A percentile compares a stretch with the other conserved stretches of the same genome.
These are phyloP conservation scores for Trametes cubensis DNA, from an alignment of 768 basidiomycete species.

Conservation along the genomic window DNA sequence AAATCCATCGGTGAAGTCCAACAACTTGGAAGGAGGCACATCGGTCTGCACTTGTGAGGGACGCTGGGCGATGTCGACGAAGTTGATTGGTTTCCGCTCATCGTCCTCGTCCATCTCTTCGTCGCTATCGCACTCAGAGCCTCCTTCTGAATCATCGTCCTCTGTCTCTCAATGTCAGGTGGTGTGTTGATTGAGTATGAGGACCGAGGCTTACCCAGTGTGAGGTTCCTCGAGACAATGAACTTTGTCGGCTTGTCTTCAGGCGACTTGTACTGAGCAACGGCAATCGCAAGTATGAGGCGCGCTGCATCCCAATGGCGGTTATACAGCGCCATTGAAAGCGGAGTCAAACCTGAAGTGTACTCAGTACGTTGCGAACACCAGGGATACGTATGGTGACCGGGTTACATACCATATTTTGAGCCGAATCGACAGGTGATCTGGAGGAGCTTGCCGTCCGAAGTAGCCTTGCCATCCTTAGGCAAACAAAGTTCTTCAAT, in stretches of 20 bases:
- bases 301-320: conserved; percentile 60
- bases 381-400: neutral
- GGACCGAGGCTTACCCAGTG: conserved; percentile 36
- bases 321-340: conserved; percentile 51
- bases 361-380: neutral
- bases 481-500: conserved; percentile 59
- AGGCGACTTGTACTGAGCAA: conserved; percentile 52
- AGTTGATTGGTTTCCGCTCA: conserved; percentile 46
- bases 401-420: conserved; percentile 16
- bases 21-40: conserved; percentile 42
- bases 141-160: conserved; percentile 33
- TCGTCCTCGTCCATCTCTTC: conserved; percentile 48
- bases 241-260: conserved; percentile 40
- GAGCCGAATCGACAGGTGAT: conserved; percentile 43
- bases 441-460: conserved; percentile 40
- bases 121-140: conserved; percentile 36
- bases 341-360: conserved; percentile 47
- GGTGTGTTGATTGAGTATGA: neutral
- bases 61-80: conserved; percentile 56
- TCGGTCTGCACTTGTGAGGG: conserved; percentile 47
- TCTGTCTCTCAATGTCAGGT: conserved; percentile 13
- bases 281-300: conserved; percentile 59
- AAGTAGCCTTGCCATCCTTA: conserved; percentile 31
- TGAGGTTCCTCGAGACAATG: conserved; percentile 33
- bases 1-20: conserved; percentile 28